phyloP scores from a whole-genome alignment of 2,329 filamentous ascomycete species.

The Raffaelea arxii region DNA sequence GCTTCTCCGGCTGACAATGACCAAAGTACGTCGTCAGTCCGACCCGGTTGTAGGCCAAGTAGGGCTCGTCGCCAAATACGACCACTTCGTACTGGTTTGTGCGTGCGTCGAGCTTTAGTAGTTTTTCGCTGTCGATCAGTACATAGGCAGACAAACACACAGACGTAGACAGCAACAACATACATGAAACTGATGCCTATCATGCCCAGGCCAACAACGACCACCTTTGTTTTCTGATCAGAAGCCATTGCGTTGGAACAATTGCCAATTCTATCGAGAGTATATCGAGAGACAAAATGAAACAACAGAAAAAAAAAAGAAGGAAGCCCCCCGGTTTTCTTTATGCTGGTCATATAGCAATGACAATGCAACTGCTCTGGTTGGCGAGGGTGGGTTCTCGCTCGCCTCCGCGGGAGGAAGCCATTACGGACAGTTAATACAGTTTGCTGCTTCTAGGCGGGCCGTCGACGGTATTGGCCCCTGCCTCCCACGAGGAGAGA shows the following conservation, averaged over 20 bases:
- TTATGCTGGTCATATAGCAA: too few species aligned
- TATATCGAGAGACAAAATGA: neutral
- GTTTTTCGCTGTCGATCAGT: conserved; percentile 57
- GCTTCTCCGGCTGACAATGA: conserved; percentile 71
- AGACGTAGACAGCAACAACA: conserved; percentile 25
- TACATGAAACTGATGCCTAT: conserved; percentile 83
- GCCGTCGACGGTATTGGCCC: too few species aligned
- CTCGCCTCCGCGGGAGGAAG: too few species aligned
- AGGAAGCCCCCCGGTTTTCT: neutral
- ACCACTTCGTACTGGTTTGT: conserved; percentile 68
- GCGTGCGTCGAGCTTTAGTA: conserved; percentile 74
- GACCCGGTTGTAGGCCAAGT: conserved; percentile 86
- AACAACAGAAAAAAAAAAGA: conserved; percentile 1
- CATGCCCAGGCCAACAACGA: conserved; percentile 86
- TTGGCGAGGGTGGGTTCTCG: too few species aligned
- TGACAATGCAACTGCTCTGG: too few species aligned
- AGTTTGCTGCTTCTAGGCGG: too few species aligned
- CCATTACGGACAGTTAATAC: too few species aligned
- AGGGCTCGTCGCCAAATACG: conserved; percentile 79
- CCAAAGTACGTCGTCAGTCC: conserved; percentile 84
- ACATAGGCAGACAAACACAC: neutral
- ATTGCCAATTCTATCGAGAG: neutral
- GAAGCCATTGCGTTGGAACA: conserved; percentile 23
- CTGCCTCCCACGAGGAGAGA: neutral
- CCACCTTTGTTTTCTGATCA: conserved; percentile 52